These are phyloP conservation scores for Cenchrus fungigraminus DNA, from an alignment of 176 grass and related monocot genomes.

Conservation along the genomic window DNA sequence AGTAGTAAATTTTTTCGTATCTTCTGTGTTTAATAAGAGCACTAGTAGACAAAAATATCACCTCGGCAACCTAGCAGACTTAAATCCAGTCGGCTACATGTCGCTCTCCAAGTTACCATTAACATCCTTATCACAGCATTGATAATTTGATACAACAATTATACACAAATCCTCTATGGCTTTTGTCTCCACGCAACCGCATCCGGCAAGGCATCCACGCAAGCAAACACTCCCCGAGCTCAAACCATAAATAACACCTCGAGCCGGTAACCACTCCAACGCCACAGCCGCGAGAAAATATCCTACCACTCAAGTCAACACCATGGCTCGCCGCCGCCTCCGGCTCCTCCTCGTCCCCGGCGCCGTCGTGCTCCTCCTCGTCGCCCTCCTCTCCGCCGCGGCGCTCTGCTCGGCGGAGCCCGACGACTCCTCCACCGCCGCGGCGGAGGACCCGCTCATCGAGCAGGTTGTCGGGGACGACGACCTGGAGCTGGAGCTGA, in stretches of 20 bases:
- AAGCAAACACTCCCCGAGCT: too few species aligned
- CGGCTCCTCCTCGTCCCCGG: neutral
- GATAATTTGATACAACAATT: neutral
- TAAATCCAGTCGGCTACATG: neutral
- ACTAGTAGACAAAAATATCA: neutral
- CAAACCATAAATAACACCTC: too few species aligned
- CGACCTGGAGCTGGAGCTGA: conserved; percentile 42
- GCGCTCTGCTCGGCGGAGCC: neutral
- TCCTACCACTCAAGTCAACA: too few species aligned
- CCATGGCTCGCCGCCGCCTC: conserved; percentile 54
- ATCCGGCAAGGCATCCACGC: neutral
- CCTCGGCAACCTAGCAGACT: neutral
- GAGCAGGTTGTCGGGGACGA: conserved; percentile 56
- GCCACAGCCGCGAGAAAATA: too few species aligned
- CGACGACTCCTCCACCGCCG: neutral
- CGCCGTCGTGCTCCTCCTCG: neutral
- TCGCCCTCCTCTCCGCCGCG: conserved; percentile 23
- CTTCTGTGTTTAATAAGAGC: too few species aligned
- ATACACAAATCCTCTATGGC: neutral
- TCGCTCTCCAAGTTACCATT: neutral
- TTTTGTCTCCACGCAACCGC: conserved; percentile 25
- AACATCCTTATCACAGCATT: neutral
- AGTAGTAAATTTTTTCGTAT: too few species aligned
- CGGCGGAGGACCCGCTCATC: conserved; percentile 61
- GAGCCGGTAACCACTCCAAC: too few species aligned